Conservation (phyloP, 306 rosid genomes). For the Cucurbita maxima region DNA sequence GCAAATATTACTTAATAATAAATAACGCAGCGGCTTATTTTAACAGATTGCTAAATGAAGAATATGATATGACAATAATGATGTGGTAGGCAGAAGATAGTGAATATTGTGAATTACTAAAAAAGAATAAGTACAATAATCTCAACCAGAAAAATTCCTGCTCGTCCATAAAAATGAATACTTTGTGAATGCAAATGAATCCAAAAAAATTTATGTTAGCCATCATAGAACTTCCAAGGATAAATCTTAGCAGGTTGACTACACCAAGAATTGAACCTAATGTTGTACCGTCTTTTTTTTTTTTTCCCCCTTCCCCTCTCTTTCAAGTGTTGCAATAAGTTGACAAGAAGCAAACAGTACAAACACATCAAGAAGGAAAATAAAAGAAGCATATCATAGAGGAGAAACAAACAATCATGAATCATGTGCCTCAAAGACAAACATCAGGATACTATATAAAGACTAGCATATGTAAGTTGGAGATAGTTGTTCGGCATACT, state of each 20-base stretch:
- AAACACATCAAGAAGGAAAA: not conserved
- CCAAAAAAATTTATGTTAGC: not conserved
- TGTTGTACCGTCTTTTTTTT: not conserved
- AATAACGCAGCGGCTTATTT: not conserved
- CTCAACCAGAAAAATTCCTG: not conserved
- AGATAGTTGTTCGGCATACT: conserved; percentile 1
- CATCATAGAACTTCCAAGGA: not conserved
- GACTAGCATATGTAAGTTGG: not conserved
- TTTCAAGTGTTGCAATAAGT: not conserved
- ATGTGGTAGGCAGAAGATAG: not conserved
- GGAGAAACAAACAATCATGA: not conserved
- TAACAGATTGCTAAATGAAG: not conserved
- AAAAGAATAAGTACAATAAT: not conserved
- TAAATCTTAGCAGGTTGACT: not conserved
- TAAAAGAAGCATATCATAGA: not conserved
- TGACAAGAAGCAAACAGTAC: not conserved
- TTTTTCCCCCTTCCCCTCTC: not conserved
- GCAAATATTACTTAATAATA: not conserved
- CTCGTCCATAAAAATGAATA: not conserved
- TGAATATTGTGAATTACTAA: not conserved
- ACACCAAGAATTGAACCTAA: not conserved
- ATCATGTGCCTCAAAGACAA: not conserved
- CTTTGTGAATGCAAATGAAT: not conserved
- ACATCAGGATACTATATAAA: not conserved
- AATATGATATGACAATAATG: not conserved